Percentiles rank a stretch among this genome's conserved stretches.
phyloP scores from a whole-genome alignment of 371 early-diverging fungal species.

The Choanephora cucurbitarum region DNA sequence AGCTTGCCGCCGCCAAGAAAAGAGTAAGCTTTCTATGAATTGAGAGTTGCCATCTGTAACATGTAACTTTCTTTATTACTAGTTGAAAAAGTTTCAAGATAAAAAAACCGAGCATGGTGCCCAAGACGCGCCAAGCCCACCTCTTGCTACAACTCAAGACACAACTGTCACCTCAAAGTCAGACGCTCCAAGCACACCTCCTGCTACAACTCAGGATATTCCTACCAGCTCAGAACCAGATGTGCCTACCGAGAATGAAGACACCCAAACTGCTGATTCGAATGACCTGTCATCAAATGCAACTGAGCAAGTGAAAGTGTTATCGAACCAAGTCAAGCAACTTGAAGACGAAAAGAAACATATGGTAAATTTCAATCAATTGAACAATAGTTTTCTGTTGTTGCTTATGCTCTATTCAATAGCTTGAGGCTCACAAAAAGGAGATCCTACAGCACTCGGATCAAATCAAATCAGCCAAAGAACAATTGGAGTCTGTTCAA shows the following conservation, averaged over 20 bases:
- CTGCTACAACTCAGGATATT: not conserved
- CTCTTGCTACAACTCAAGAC: not conserved
- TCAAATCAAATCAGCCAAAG: conserved; percentile 1
- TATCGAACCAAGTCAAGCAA: conserved; percentile 1
- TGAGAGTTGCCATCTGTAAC: no score
- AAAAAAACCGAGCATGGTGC: conserved; percentile 17
- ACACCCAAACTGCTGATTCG: no score
- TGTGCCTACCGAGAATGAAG: not conserved
- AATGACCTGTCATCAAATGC: not conserved
- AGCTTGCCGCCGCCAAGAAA: conserved; percentile 37
- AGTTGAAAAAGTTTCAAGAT: conserved; percentile 40
- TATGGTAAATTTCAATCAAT: not conserved
- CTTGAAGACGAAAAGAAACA: conserved; percentile 8
- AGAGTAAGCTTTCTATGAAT: conserved; percentile 27
- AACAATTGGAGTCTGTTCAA: not conserved
- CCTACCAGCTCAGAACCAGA: not conserved
- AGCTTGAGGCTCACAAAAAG: not conserved
- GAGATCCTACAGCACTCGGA: not conserved
- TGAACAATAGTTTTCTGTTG: no score
- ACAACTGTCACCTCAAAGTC: not conserved
- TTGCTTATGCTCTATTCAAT: no score
- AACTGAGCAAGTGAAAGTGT: not conserved
- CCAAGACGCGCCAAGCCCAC: conserved; percentile 1
- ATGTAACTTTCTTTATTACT: not conserved
- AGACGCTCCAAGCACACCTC: not conserved